phyloP scores from a whole-genome alignment of 2,329 filamentous ascomycete species.

The Alternaria burnsii region DNA sequence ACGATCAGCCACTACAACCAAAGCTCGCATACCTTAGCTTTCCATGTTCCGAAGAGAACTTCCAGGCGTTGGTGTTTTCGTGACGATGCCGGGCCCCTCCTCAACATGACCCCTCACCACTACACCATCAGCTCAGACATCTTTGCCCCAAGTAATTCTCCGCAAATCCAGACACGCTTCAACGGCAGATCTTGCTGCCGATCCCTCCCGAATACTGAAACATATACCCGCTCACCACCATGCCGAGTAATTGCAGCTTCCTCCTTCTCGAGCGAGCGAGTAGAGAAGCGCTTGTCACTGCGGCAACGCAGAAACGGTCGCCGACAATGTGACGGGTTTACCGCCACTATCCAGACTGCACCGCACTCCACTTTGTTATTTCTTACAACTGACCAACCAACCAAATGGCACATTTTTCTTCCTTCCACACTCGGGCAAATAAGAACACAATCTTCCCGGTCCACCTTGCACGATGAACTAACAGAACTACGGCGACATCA shows the following conservation, averaged over 20 bases:
- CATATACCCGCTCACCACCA: constrained; percentile 11
- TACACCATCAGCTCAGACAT: constrained; percentile 25
- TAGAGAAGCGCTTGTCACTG: constrained; percentile 15
- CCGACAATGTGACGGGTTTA: constrained; percentile 10
- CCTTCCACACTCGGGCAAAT: background rate
- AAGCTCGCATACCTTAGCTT: constrained; percentile 2
- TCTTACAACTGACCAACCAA: background rate
- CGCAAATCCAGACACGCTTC: constrained; percentile 37
- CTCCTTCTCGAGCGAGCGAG: constrained; percentile 6
- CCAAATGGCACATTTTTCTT: background rate
- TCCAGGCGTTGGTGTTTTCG: background rate
- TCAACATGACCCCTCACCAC: constrained; percentile 29
- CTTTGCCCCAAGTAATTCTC: constrained; percentile 26
- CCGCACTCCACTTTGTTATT: background rate
- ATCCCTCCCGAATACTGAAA: constrained; percentile 28
- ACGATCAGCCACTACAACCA: constrained; percentile 5
- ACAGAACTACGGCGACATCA: background rate
- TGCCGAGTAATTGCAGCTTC: constrained; percentile 6
- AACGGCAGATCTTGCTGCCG: constrained; percentile 34
- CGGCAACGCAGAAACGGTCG: constrained; percentile 10
- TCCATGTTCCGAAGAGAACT: background rate
- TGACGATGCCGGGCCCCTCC: constrained; percentile 4
- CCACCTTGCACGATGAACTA: background rate
- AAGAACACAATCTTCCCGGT: background rate
- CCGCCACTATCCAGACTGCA: constrained; percentile 9